phyloP scores from a whole-genome alignment of 768 basidiomycete species.

The Phlegmacium glaucopus region DNA sequence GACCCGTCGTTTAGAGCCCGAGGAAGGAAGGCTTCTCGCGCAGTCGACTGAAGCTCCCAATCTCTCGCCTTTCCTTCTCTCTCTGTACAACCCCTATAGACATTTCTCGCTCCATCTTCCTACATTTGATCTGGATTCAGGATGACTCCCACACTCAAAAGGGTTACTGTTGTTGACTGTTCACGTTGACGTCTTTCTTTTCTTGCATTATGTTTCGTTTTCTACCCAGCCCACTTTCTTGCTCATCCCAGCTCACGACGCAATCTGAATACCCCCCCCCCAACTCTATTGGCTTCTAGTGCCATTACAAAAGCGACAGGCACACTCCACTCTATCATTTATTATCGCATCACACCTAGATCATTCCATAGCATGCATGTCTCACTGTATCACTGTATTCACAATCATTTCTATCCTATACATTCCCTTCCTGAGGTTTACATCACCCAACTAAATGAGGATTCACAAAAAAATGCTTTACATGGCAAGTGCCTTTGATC shows the following conservation, averaged over 20 bases:
- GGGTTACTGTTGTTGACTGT: not conserved
- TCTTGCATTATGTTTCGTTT: conserved; percentile 11
- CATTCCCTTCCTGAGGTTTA: too few relatives aligned
- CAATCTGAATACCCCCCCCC: conserved; percentile 8
- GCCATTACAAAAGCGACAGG: conserved; percentile 5
- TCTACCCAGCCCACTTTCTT: conserved; percentile 8
- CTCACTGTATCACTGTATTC: conserved; percentile 10
- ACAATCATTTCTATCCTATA: not conserved
- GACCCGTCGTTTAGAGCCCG: conserved; percentile 37
- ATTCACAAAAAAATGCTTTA: not conserved
- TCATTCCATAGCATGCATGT: conserved; percentile 11
- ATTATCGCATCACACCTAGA: conserved; percentile 13
- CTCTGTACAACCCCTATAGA: conserved; percentile 7
- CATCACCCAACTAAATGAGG: too few relatives aligned
- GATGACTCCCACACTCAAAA: conserved; percentile 8
- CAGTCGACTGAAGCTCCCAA: conserved; percentile 23
- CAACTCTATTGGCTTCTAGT: not conserved
- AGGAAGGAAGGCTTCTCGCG: conserved; percentile 40
- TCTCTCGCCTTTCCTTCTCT: conserved; percentile 6
- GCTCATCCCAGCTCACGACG: conserved; percentile 6
- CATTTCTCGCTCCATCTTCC: conserved; percentile 7
- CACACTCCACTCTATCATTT: conserved; percentile 3
- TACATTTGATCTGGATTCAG: conserved; percentile 13
- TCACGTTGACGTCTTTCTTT: conserved; percentile 7
- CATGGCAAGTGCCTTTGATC: too few relatives aligned